Evolutionary conservation across 2,329 filamentous ascomycete genomes (phyloP).

Genomic region (Monilinia fructicola): DNA sequence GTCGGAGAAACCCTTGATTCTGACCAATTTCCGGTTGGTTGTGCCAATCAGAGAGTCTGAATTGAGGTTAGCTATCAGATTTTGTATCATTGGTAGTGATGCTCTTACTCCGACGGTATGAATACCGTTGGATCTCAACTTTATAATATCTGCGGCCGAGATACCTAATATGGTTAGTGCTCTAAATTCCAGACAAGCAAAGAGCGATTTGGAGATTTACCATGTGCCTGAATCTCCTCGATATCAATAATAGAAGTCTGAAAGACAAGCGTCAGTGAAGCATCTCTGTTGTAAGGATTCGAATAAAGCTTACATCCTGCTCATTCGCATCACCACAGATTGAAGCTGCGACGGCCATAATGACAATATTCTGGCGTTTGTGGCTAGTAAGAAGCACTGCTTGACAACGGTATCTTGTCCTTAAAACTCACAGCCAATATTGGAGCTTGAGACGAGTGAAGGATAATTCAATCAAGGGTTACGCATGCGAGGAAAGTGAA

Average conservation of each 20-base stretch:
- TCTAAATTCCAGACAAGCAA: not conserved
- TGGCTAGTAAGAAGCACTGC: not conserved
- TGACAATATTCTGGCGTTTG: not conserved
- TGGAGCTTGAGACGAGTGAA: not conserved
- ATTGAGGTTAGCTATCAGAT: conserved; percentile 8
- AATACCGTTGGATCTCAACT: conserved; percentile 62
- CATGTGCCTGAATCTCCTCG: conserved; percentile 64
- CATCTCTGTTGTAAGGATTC: not conserved
- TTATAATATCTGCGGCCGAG: conserved; percentile 63
- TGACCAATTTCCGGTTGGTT: conserved; percentile 59
- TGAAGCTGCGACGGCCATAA: conserved; percentile 20
- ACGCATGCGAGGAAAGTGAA: not conserved
- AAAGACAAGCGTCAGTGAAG: conserved; percentile 6
- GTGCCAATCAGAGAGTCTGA: conserved; percentile 62
- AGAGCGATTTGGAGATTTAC: conserved; percentile 40
- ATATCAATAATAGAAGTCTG: conserved; percentile 57
- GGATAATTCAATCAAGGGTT: too few species aligned
- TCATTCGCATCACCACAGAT: conserved; percentile 24
- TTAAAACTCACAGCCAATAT: not conserved
- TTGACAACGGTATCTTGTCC: not conserved
- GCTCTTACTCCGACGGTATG: conserved; percentile 59
- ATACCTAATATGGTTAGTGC: conserved; percentile 49
- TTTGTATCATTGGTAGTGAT: too few species aligned
- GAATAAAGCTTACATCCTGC: not conserved
- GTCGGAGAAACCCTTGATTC: conserved; percentile 70